phyloP scores from a whole-genome alignment of 148 eudicot genomes.

The Nepenthes gracilis region DNA sequence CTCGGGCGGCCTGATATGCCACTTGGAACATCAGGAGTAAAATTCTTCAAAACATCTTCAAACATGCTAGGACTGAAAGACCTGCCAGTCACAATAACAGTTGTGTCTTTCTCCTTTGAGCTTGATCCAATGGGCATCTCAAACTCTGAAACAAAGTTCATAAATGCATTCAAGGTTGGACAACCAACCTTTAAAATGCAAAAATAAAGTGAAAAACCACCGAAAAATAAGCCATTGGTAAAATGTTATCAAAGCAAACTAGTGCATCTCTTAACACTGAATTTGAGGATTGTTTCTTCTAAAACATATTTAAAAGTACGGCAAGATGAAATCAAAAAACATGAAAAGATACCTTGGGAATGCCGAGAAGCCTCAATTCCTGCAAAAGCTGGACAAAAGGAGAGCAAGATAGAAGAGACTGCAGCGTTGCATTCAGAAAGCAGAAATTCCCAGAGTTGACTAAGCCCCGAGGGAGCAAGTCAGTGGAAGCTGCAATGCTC shows the following conservation, averaged over 20 bases:
- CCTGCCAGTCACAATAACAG: constrained; percentile 53
- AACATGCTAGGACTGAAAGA: constrained; percentile 78
- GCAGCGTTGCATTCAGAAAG: constrained; percentile 87
- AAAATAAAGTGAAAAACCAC: background rate
- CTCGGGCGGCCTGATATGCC: constrained; percentile 76
- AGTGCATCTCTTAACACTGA: background rate
- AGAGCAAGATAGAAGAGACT: constrained; percentile 85
- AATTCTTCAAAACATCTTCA: constrained; percentile 65
- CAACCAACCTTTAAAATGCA: constrained; percentile 37
- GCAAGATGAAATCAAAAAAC: background rate
- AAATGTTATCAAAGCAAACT: background rate
- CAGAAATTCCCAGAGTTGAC: constrained; percentile 87
- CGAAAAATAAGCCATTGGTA: background rate
- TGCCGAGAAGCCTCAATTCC: constrained; percentile 47
- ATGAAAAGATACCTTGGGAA: constrained; percentile 47
- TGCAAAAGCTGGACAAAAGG: constrained; percentile 82
- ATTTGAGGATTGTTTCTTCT: too few species aligned
- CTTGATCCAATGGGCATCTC: constrained; percentile 40
- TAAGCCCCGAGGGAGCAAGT: constrained; percentile 76
- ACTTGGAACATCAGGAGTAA: constrained; percentile 76
- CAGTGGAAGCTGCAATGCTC: constrained; percentile 15
- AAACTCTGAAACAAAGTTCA: constrained; percentile 54
- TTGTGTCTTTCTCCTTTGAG: constrained; percentile 42
- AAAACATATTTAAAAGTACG: background rate
- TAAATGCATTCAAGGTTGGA: constrained; percentile 76